Evolutionary conservation across 257 asterid genomes (phyloP).

Genomic region (Henckelia pumila): DNA sequence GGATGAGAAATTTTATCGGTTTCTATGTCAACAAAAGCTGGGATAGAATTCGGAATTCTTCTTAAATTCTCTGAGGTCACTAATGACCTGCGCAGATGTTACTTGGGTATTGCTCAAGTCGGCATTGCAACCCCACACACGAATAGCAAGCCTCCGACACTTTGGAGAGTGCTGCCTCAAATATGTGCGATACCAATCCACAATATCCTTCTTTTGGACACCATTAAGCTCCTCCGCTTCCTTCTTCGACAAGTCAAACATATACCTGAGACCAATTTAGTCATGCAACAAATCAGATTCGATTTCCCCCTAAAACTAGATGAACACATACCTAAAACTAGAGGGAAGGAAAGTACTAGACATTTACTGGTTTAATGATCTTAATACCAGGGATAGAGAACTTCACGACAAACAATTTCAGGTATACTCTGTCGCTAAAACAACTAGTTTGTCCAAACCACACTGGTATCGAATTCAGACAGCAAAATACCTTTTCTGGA

Average conservation of each 20-base stretch:
- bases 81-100: constrained; percentile 48
- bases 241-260: constrained; percentile 78
- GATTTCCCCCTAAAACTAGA: background rate
- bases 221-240: constrained; percentile 71
- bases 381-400: background rate
- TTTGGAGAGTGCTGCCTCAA: constrained; percentile 73
- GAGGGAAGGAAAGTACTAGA: background rate
- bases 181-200: constrained; percentile 69
- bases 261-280: constrained; percentile 62
- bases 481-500: background rate
- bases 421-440: too few relatives aligned
- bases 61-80: constrained; percentile 60
- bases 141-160: constrained; percentile 82
- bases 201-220: constrained; percentile 56
- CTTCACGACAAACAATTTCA: background rate
- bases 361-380: background rate
- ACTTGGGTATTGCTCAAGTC: constrained; percentile 34
- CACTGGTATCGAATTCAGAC: background rate
- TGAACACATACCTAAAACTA: background rate
- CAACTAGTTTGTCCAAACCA: too few relatives aligned
- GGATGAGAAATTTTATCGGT: background rate
- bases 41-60: constrained; percentile 62
- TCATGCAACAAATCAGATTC: background rate
- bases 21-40: constrained; percentile 44
- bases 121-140: constrained; percentile 90